Evolutionary conservation across 768 basidiomycete genomes (phyloP).

Genomic region (Agaricus sinodeliciosus): DNA sequence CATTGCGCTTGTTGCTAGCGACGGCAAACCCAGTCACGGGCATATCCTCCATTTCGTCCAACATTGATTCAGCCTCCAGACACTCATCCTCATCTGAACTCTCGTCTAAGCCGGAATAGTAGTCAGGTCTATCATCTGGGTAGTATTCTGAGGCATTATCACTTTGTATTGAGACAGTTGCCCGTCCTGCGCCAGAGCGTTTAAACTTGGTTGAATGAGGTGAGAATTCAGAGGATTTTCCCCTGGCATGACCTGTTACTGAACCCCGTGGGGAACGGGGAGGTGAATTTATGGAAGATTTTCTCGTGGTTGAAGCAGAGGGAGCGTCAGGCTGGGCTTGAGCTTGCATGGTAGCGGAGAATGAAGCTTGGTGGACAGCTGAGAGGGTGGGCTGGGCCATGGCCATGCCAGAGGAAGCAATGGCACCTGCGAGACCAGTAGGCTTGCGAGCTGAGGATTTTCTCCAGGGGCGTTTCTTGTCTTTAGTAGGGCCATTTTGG

Average conservation of each 20-base stretch:
- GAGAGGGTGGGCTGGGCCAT: constrained; percentile 54
- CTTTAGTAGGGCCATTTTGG: constrained; percentile 15
- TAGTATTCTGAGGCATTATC: constrained; percentile 27
- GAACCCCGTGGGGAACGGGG: constrained; percentile 22
- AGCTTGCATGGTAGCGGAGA: constrained; percentile 1
- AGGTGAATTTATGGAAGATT: constrained; percentile 13
- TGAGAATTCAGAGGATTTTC: constrained; percentile 20
- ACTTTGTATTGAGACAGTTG: constrained; percentile 19
- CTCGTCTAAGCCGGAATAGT: constrained; percentile 32
- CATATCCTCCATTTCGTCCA: constrained; percentile 65
- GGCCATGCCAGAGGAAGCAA: constrained; percentile 59
- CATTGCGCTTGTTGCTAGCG: constrained; percentile 89
- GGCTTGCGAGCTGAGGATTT: constrained; percentile 39
- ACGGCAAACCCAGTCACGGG: constrained; percentile 97
- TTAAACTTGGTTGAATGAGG: constrained; percentile 25
- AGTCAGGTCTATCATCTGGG: constrained; percentile 25
- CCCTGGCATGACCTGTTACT: constrained; percentile 10
- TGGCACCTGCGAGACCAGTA: constrained; percentile 57
- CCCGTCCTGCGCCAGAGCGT: constrained; percentile 11
- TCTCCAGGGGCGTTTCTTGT: constrained; percentile 38
- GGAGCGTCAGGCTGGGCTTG: background rate
- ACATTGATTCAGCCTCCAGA: constrained; percentile 26
- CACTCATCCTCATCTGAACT: constrained; percentile 23
- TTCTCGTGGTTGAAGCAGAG: constrained; percentile 3
- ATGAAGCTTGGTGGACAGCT: constrained; percentile 34